A percentile compares a stretch with the other conserved stretches of the same genome.
Conservation (phyloP, 169 alveolate genomes). For the Cryptosporidium sp. region DNA sequence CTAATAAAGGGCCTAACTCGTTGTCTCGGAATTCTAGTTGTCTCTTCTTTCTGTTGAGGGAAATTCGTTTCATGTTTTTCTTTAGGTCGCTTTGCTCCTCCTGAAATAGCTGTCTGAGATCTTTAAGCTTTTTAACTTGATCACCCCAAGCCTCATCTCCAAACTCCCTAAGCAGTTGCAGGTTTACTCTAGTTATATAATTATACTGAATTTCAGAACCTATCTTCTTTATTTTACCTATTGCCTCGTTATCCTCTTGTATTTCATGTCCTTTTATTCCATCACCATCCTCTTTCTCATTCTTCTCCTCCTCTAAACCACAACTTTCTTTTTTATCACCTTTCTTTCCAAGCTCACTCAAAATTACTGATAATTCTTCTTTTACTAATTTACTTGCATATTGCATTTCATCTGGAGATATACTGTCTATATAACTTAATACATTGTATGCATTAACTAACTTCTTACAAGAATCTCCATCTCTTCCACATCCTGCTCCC, state of each 20-base stretch:
- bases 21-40: not conserved
- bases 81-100: not conserved
- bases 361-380: not conserved
- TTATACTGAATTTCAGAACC: constrained; percentile 21
- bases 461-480: not conserved
- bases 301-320: not conserved
- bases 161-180: constrained; percentile 37
- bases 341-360: not conserved
- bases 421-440: constrained; percentile 28
- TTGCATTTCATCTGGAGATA: constrained; percentile 16
- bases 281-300: not conserved
- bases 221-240: not conserved
- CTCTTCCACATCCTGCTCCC: not conserved
- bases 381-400: constrained; percentile 6
- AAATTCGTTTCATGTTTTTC: constrained; percentile 12
- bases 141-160: constrained; percentile 47
- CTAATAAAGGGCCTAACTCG: constrained; percentile 25
- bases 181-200: constrained; percentile 4
- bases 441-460: not conserved
- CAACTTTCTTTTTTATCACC: not conserved
- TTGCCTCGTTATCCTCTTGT: not conserved
- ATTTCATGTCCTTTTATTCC: not conserved
- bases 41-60: constrained; percentile 22
- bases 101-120: not conserved
- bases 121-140: not conserved